phyloP scores from a whole-genome alignment of 257 asterid genomes.

The Solanum dulcamara region DNA sequence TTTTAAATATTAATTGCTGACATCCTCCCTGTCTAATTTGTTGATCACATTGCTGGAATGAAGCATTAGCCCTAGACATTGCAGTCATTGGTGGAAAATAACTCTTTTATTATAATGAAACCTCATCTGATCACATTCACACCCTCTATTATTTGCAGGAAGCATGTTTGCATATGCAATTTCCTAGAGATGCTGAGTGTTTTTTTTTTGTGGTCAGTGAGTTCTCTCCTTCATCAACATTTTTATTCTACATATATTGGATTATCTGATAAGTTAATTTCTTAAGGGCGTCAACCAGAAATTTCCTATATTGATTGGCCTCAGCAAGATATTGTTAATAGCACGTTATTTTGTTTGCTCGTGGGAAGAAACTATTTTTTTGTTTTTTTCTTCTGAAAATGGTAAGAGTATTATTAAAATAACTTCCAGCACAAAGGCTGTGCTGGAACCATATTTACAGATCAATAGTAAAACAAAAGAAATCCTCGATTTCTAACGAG shows the following conservation, averaged over 20 bases:
- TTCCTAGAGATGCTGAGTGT: slow-evolving; percentile 26
- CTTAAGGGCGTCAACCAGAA: neutral
- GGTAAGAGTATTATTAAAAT: neutral
- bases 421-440: neutral
- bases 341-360: neutral
- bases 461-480: neutral
- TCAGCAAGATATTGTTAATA: neutral
- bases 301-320: neutral
- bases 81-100: neutral
- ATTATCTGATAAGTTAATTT: neutral
- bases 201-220: slow-evolving; percentile 28
- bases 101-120: neutral
- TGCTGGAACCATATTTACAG: neutral
- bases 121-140: neutral
- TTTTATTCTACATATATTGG: neutral
- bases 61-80: neutral
- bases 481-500: neutral
- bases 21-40: neutral
- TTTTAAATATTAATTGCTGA: neutral
- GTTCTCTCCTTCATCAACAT: slow-evolving; percentile 1
- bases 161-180: slow-evolving; percentile 57
- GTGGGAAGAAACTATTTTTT: neutral
- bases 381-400: neutral
- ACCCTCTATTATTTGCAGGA: slow-evolving; percentile 34
- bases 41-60: neutral